A percentile compares a stretch with the other conserved stretches of the same genome.
Evolutionary conservation across 768 basidiomycete species (phyloP).

Genomic region (Porphyrellus cyaneotinctus): DNA sequence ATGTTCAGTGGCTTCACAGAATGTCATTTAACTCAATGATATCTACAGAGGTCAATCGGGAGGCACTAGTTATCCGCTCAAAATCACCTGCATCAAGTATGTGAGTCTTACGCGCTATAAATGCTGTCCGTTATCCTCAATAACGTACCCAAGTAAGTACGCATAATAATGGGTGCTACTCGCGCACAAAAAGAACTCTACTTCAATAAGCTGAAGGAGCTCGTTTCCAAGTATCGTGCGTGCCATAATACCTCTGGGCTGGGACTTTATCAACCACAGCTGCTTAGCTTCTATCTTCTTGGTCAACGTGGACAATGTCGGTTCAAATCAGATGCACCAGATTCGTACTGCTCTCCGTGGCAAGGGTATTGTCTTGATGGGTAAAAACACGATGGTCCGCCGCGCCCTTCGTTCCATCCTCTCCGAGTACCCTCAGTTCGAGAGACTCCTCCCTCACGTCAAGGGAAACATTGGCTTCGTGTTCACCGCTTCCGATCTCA

Average conservation of each 20-base stretch:
- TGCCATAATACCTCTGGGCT: slow-evolving; percentile 15
- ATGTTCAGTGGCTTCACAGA: slow-evolving; percentile 14
- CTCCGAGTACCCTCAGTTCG: slow-evolving; percentile 86
- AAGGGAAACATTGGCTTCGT: slow-evolving; percentile 99
- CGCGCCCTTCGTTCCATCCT: slow-evolving; percentile 93
- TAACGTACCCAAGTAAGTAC: slow-evolving; percentile 14
- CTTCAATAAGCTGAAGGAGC: slow-evolving; percentile 91
- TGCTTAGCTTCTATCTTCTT: slow-evolving; percentile 91
- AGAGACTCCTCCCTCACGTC: slow-evolving; percentile 93
- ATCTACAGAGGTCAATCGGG: slow-evolving; percentile 84
- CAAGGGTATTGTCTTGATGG: slow-evolving; percentile 96
- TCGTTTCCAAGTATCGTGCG: slow-evolving; percentile 86
- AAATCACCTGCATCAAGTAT: slow-evolving; percentile 20
- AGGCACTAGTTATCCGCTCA: slow-evolving; percentile 55
- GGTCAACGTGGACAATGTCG: slow-evolving; percentile 99
- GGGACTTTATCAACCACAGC: neutral
- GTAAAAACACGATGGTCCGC: slow-evolving; percentile 99
- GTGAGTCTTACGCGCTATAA: slow-evolving; percentile 20
- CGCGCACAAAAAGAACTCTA: slow-evolving; percentile 88
- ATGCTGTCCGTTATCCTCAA: neutral
- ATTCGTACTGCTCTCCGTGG: slow-evolving; percentile 94
- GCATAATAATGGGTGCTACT: slow-evolving; percentile 79
- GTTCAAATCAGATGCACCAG: slow-evolving; percentile 99
- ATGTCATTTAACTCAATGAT: slow-evolving; percentile 6
- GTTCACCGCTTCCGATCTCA: slow-evolving; percentile 89